Conservation (phyloP, 2,329 filamentous ascomycete species). For the Chaetomium olivaceum region DNA sequence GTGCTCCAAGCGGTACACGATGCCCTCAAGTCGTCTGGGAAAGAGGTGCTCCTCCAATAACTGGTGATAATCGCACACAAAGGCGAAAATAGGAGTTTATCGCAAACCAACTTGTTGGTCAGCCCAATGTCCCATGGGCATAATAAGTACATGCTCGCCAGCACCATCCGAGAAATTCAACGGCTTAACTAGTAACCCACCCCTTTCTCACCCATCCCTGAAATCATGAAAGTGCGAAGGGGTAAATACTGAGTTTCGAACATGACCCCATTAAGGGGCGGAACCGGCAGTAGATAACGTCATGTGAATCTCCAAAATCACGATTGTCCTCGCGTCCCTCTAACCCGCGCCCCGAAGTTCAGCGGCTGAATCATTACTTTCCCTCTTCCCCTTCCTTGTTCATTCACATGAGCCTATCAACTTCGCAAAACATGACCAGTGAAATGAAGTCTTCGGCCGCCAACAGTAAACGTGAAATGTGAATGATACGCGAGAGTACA, state of each 20-base stretch:
- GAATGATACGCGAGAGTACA: background rate
- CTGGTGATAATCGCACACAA: background rate
- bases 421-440: background rate
- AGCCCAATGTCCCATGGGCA: background rate
- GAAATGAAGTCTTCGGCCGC: background rate
- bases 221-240: no score
- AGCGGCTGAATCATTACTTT: background rate
- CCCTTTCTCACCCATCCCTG: background rate
- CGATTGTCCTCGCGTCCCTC: no score
- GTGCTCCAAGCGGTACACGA: slow-evolving; percentile 46
- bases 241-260: no score
- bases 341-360: no score
- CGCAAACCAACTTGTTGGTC: background rate
- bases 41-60: slow-evolving; percentile 35
- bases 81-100: background rate
- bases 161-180: background rate
- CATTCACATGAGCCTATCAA: background rate
- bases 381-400: background rate
- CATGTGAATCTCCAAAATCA: no score
- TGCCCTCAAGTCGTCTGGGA: slow-evolving; percentile 39
- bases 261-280: no score
- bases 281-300: no score
- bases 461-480: background rate
- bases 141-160: background rate
- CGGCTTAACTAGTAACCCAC: background rate